phyloP scores from a whole-genome alignment of 2,329 filamentous ascomycete genomes.

The Fusarium miscanthi region DNA sequence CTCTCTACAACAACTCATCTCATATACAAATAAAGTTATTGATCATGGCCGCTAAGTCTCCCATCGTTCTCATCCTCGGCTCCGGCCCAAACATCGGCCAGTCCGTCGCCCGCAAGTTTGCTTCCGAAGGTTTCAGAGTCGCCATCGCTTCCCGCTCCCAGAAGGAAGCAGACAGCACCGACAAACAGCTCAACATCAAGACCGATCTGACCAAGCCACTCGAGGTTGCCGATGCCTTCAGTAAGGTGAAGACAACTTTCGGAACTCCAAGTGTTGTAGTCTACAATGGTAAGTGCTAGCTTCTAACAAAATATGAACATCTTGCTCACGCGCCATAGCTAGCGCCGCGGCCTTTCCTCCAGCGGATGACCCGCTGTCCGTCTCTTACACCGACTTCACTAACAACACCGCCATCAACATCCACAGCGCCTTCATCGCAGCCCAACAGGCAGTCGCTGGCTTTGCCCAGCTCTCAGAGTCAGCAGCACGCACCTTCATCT shows the following conservation, averaged over 20 bases:
- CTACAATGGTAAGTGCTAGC: background rate
- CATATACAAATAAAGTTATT: accelerated
- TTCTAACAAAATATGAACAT: too few species aligned
- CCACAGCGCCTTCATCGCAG: conserved; percentile 24
- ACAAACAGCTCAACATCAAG: conserved; percentile 48
- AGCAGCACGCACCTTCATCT: conserved; percentile 55
- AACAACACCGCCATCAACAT: conserved; percentile 18
- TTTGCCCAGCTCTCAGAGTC: conserved; percentile 44
- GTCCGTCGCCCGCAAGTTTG: conserved; percentile 37
- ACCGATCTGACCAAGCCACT: conserved; percentile 52
- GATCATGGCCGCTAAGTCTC: conserved; percentile 5
- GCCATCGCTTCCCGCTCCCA: conserved; percentile 41
- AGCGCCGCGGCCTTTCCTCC: conserved; percentile 10
- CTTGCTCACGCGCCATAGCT: background rate
- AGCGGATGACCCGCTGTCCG: conserved; percentile 13
- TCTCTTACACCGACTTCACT: conserved; percentile 22
- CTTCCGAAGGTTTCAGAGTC: conserved; percentile 42
- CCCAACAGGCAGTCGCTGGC: conserved; percentile 23
- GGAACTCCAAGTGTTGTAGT: conserved; percentile 37
- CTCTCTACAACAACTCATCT: background rate
- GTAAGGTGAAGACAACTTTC: conserved; percentile 24
- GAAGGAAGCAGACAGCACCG: conserved; percentile 34
- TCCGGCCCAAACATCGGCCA: conserved; percentile 43
- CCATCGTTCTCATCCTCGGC: conserved; percentile 41
- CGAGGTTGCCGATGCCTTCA: conserved; percentile 25